These are phyloP conservation scores for Lecanoromycetidae sp. DNA, from an alignment of 2,329 filamentous ascomycete species.

Conservation along the genomic window DNA sequence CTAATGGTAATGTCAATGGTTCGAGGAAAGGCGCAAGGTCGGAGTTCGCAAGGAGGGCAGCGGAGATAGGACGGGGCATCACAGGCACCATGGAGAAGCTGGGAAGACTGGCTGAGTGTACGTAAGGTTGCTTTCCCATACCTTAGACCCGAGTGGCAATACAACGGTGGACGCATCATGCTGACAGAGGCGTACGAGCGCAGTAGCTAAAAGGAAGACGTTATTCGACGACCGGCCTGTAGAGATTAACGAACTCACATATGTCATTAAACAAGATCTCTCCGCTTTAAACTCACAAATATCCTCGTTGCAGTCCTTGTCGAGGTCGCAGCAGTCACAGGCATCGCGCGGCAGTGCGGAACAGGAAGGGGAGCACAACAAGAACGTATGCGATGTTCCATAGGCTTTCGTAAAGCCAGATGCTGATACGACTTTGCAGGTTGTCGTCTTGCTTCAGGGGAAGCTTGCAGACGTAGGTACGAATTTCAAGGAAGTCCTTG, in stretches of 20 bases:
- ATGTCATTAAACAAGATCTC: constrained; percentile 95
- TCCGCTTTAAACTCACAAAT: constrained; percentile 79
- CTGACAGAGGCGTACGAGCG: background rate
- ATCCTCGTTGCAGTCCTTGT: constrained; percentile 63
- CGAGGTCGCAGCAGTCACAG: constrained; percentile 43
- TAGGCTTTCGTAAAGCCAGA: background rate
- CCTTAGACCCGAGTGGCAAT: background rate
- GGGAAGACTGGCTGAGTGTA: constrained; percentile 77
- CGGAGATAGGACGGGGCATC: constrained; percentile 84
- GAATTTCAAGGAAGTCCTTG: constrained; percentile 95
- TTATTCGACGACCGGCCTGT: constrained; percentile 94
- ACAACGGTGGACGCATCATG: too few relatives aligned
- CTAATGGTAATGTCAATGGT: constrained; percentile 39
- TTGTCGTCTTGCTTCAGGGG: constrained; percentile 80
- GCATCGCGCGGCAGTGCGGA: constrained; percentile 36
- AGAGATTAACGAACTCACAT: constrained; percentile 93
- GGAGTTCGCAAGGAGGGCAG: constrained; percentile 85
- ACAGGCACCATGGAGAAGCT: constrained; percentile 87
- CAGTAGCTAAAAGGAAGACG: constrained; percentile 88
- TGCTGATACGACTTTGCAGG: constrained; percentile 24
- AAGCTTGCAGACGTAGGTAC: constrained; percentile 84
- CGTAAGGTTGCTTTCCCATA: constrained; percentile 24
- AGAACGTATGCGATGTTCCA: constrained; percentile 50
- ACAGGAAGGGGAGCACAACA: constrained; percentile 93
- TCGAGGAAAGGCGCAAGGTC: constrained; percentile 50